Evolutionary conservation across 2,329 filamentous ascomycete genomes (phyloP).

Genomic region (Golovinomyces cichoracearum): DNA sequence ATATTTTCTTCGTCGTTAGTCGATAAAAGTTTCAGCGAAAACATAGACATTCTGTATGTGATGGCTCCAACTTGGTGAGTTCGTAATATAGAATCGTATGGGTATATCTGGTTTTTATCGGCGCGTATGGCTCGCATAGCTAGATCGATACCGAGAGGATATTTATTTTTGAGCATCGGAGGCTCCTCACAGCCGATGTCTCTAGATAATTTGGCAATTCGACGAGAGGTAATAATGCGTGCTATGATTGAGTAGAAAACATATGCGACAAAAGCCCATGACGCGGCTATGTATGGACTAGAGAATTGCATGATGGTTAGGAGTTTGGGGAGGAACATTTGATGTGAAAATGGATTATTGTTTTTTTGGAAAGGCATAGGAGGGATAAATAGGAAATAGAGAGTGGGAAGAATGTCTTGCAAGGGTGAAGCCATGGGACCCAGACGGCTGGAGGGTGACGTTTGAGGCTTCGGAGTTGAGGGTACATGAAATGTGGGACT

Average conservation of each 20-base stretch:
- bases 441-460: no score
- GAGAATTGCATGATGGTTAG: neutral
- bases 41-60: conserved; percentile 9
- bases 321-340: no score
- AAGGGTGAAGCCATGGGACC: no score
- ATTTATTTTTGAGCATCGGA: conserved; percentile 6
- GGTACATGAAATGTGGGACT: no score
- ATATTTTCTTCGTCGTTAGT: conserved; percentile 21
- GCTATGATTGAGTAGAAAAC: conserved; percentile 5
- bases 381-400: no score
- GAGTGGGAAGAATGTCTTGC: no score
- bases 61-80: conserved; percentile 14
- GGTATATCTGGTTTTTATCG: conserved; percentile 9
- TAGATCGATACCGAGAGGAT: conserved; percentile 11
- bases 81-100: conserved; percentile 13
- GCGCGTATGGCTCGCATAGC: conserved; percentile 8
- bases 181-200: conserved; percentile 11
- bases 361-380: no score
- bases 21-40: conserved; percentile 6
- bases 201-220: conserved; percentile 7
- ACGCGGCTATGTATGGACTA: neutral
- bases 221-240: conserved; percentile 5
- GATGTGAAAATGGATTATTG: no score
- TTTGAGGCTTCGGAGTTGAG: no score
- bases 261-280: conserved; percentile 4